Evolutionary conservation across 495 filamentous ascomycete genomes (phyloP).

Genomic region (Lentithecium fluviatile): DNA sequence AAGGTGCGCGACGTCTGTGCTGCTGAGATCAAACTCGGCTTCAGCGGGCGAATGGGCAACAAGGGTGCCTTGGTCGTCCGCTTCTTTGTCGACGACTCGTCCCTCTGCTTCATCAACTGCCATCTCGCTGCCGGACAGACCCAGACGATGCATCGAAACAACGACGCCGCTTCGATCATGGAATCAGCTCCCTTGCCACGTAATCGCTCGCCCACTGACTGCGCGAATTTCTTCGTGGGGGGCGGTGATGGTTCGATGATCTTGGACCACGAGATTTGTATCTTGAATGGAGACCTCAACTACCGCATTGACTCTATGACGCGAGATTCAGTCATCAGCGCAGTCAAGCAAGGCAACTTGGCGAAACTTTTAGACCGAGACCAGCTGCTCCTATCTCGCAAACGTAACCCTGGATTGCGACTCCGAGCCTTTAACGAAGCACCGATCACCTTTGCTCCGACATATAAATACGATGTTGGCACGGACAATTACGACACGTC

Average conservation of each 20-base stretch:
- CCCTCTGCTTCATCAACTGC: constrained; percentile 94
- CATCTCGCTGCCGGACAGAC: constrained; percentile 94
- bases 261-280: constrained; percentile 92
- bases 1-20: constrained; percentile 73
- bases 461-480: constrained; percentile 86
- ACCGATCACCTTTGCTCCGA: constrained; percentile 87
- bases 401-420: constrained; percentile 84
- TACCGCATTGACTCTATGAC: constrained; percentile 98
- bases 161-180: constrained; percentile 87
- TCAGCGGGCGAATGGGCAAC: constrained; percentile 92
- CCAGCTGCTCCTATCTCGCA: constrained; percentile 80
- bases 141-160: constrained; percentile 84
- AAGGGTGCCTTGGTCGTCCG: constrained; percentile 93
- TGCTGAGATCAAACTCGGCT: constrained; percentile 87
- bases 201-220: constrained; percentile 39
- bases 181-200: constrained; percentile 69
- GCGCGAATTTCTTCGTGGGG: constrained; percentile 75
- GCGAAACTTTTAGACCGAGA: constrained; percentile 91
- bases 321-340: constrained; percentile 83
- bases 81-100: constrained; percentile 86
- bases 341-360: constrained; percentile 74
- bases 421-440: constrained; percentile 82
- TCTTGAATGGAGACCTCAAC: constrained; percentile 94
- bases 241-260: constrained; percentile 96
- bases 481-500: constrained; percentile 90